Conservation (phyloP, 2,329 filamentous ascomycete genomes). For the Cytospora leucostoma region DNA sequence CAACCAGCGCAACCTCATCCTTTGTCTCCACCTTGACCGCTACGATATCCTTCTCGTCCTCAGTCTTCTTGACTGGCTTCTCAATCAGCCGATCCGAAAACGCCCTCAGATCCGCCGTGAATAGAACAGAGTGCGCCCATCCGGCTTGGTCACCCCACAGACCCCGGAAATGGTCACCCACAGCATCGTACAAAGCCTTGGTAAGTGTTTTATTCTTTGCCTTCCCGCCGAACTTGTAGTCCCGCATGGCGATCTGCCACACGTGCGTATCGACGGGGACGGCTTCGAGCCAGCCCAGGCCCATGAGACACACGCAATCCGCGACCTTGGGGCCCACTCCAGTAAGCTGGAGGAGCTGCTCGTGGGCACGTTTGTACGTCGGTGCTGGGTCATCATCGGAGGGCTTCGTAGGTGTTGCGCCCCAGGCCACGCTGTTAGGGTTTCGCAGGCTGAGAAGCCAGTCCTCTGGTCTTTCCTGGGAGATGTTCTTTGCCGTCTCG, state of each 20-base stretch:
- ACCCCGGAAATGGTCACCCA: constrained; percentile 84
- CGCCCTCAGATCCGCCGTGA: constrained; percentile 85
- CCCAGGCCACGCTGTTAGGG: constrained; percentile 65
- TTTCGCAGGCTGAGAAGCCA: constrained; percentile 84
- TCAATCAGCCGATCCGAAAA: constrained; percentile 67
- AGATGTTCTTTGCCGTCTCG: constrained; percentile 77
- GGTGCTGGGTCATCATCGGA: constrained; percentile 45
- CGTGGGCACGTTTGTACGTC: constrained; percentile 75
- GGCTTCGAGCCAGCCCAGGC: constrained; percentile 90
- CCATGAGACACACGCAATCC: constrained; percentile 96
- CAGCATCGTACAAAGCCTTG: constrained; percentile 83
- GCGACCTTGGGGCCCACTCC: constrained; percentile 97
- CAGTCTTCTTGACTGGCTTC: constrained; percentile 29
- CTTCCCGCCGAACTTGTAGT: constrained; percentile 85
- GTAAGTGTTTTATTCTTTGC: constrained; percentile 80
- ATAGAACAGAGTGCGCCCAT: constrained; percentile 96
- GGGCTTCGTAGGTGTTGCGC: constrained; percentile 33
- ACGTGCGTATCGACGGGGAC: constrained; percentile 98
- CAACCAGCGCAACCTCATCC: constrained; percentile 28
- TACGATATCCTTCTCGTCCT: constrained; percentile 19
- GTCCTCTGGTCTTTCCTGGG: constrained; percentile 62
- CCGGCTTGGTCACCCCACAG: constrained; percentile 94
- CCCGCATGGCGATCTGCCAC: constrained; percentile 95
- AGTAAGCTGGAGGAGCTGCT: constrained; percentile 73
- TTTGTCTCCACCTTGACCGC: constrained; percentile 36